phyloP scores from a whole-genome alignment of 2,329 filamentous ascomycete genomes.

The Scytalidium lignicola region DNA sequence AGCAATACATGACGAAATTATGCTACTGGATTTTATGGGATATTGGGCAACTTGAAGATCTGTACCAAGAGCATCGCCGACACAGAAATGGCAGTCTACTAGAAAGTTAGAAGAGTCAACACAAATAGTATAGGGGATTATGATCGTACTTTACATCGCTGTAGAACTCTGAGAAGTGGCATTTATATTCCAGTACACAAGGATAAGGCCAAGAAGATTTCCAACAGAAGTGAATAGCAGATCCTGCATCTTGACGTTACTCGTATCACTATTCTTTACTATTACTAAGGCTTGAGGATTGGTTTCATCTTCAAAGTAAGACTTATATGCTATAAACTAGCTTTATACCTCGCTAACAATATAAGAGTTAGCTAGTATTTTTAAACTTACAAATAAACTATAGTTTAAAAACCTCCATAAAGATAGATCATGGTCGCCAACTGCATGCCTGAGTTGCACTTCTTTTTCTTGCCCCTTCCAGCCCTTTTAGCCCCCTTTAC shows the following conservation, averaged over 20 bases:
- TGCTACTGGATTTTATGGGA: constrained; percentile 16
- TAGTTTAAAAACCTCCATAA: too few relatives aligned
- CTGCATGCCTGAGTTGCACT: too few relatives aligned
- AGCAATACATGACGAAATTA: too few relatives aligned
- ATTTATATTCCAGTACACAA: constrained; percentile 51
- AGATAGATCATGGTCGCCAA: too few relatives aligned
- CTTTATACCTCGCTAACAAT: too few relatives aligned
- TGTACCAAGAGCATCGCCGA: constrained; percentile 41
- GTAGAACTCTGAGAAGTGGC: constrained; percentile 33
- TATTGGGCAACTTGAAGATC: constrained; percentile 37
- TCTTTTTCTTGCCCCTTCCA: too few relatives aligned
- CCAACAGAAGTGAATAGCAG: constrained; percentile 14
- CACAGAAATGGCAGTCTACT: constrained; percentile 16
- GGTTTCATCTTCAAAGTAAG: not conserved
- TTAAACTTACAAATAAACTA: too few relatives aligned
- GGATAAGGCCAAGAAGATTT: constrained; percentile 46
- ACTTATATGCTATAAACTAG: not conserved
- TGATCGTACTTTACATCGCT: constrained; percentile 44
- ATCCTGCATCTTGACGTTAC: constrained; percentile 30
- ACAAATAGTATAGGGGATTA: not conserved
- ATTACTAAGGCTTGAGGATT: too few relatives aligned
- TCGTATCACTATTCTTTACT: constrained; percentile 9
- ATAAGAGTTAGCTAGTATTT: too few relatives aligned
- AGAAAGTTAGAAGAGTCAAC: not conserved
- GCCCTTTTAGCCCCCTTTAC: too few relatives aligned